Evolutionary conservation across 805 yeast species (phyloP), one percentile per base, ranked within the genome.

Genomic region (Saccharomycopsis olivae): DNA sequence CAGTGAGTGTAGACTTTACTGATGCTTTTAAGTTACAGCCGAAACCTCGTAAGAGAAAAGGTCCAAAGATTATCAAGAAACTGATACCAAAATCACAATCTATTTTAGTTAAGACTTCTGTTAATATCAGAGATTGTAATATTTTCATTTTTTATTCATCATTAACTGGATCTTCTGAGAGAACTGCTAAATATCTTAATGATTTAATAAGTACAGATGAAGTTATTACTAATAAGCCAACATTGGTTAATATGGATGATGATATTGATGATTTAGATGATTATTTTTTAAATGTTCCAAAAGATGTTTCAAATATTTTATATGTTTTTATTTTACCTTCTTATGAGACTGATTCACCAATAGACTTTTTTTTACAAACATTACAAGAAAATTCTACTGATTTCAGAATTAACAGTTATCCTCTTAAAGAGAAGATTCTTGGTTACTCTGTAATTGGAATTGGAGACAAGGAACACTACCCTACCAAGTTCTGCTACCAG

Each of bases 391-490:
- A 94, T 1, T 73, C 73, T 46, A 78, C 79, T 46, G 96, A 87
- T 57, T 85, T 85, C 62, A 68, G 96, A 49, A 72, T 87, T 25
- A 95, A 86, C 53, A 83, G 83, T 46, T 77, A 73, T 48, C 95
- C 96, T 3, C 62, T 87, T 51, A 21, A 23, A 15, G 34, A 31
- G 13, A 59, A 67, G 29, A 56, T 88, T 15, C 66, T 77, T 4
- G 96, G 96, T 0, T 88, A 80, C 53, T 71, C 94, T 1, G 94
- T 88, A 2, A 64, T 87, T 39, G 96, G 96, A 2, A 55, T 87
- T 14, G 96, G 96, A 37, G 96, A 87, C 56, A 63, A 74, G 0
- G 95, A 87, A 58, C 72, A 85, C 2, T 87, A 94, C 88, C 79
- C 77, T 5, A 74, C 71, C 13, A 79, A 78, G 55, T 87, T 81